These are phyloP conservation scores for Davidsoniella virescens DNA, from an alignment of 2,329 filamentous ascomycete genomes.

Conservation along the genomic window DNA sequence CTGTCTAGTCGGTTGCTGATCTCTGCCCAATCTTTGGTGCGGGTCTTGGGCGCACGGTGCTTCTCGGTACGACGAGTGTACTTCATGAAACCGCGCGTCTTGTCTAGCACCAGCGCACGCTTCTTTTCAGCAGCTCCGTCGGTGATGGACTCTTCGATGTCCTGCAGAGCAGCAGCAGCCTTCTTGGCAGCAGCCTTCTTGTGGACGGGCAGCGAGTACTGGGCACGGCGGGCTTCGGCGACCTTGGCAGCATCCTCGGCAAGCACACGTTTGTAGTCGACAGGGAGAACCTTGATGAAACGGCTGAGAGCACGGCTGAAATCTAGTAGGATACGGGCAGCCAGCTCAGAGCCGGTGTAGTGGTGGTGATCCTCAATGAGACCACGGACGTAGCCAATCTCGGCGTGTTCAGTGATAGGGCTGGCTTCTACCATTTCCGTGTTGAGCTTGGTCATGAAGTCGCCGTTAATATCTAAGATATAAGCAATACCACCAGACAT, in stretches of 20 bases:
- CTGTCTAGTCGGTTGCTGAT: conserved; percentile 74
- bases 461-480: conserved; percentile 72
- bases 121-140: conserved; percentile 86
- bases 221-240: conserved; percentile 66
- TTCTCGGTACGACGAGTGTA: conserved; percentile 87
- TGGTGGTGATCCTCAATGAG: conserved; percentile 95
- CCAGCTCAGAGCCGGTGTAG: conserved; percentile 91
- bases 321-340: conserved; percentile 83
- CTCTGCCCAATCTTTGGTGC: conserved; percentile 88
- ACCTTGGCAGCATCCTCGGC: conserved; percentile 73
- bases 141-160: conserved; percentile 82
- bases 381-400: conserved; percentile 80
- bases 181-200: conserved; percentile 35
- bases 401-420: conserved; percentile 64
- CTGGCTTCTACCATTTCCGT: conserved; percentile 93
- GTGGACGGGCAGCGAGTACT: conserved; percentile 66
- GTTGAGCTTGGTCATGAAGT: conserved; percentile 89
- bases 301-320: conserved; percentile 81
- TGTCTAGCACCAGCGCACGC: conserved; percentile 82
- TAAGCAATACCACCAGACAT: conserved; percentile 98
- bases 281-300: conserved; percentile 85
- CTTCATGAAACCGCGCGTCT: conserved; percentile 95
- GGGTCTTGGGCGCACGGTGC: conserved; percentile 68
- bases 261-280: conserved; percentile 90
- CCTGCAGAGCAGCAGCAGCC: conserved; percentile 42